Evolutionary conservation across 2,329 filamentous ascomycete species (phyloP).

Genomic region (Colletotrichum truncatum): DNA sequence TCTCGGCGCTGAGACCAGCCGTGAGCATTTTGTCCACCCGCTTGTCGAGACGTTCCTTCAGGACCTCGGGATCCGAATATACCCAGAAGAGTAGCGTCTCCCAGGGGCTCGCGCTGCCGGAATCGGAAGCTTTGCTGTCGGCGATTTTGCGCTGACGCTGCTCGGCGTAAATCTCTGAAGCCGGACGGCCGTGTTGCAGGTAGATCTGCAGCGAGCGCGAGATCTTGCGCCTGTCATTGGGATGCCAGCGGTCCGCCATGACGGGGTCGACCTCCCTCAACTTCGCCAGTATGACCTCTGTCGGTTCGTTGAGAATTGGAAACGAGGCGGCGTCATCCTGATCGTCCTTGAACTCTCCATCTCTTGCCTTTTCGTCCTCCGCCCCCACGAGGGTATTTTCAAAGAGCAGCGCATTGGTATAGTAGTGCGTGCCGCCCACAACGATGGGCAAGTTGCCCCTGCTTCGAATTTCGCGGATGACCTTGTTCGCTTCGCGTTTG

Average conservation of each 20-base stretch:
- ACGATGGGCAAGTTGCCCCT: slow-evolving; percentile 87
- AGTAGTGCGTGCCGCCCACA: slow-evolving; percentile 96
- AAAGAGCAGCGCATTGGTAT: slow-evolving; percentile 89
- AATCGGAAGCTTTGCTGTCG: slow-evolving; percentile 29
- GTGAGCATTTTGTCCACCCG: slow-evolving; percentile 88
- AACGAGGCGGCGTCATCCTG: slow-evolving; percentile 53
- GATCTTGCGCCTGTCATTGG: slow-evolving; percentile 91
- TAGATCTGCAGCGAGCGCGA: slow-evolving; percentile 90
- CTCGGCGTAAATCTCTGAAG: slow-evolving; percentile 87
- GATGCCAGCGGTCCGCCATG: slow-evolving; percentile 94
- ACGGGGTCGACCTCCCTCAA: slow-evolving; percentile 84
- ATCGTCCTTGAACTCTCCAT: background rate
- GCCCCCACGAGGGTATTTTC: slow-evolving; percentile 71
- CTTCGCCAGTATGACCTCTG: slow-evolving; percentile 76
- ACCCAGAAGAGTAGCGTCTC: slow-evolving; percentile 85
- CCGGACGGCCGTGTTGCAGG: slow-evolving; percentile 80
- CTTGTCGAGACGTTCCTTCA: slow-evolving; percentile 76
- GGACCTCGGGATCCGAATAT: slow-evolving; percentile 73
- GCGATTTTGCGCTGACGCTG: slow-evolving; percentile 63
- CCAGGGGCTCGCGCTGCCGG: slow-evolving; percentile 46
- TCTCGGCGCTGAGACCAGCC: slow-evolving; percentile 59
- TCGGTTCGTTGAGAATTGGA: slow-evolving; percentile 77
- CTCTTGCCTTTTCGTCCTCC: slow-evolving; percentile 41
- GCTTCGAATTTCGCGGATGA: slow-evolving; percentile 80
- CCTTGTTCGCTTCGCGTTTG: slow-evolving; percentile 70